Conservation (phyloP, 2,329 filamentous ascomycete genomes). For the Cladosporium sp. region DNA sequence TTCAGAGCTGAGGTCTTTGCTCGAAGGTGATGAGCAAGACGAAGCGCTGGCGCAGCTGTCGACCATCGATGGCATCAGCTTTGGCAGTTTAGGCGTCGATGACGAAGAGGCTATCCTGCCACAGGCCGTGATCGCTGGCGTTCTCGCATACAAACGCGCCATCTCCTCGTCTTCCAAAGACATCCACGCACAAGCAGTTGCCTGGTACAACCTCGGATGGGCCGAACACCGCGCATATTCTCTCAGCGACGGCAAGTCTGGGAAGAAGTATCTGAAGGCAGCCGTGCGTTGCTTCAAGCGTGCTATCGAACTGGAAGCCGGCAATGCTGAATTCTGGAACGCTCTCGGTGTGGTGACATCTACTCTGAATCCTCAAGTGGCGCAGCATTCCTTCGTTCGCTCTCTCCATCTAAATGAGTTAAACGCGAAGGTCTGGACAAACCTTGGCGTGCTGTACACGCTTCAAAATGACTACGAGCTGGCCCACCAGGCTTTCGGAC, state of each 20-base stretch:
- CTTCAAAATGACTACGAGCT: slow-evolving; percentile 76
- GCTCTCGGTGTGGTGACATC: slow-evolving; percentile 87
- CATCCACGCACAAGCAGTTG: slow-evolving; percentile 83
- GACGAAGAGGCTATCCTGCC: slow-evolving; percentile 28
- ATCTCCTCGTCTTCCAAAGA: slow-evolving; percentile 71
- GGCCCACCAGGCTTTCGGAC: slow-evolving; percentile 85
- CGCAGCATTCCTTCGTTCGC: slow-evolving; percentile 88
- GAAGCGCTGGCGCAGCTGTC: slow-evolving; percentile 58
- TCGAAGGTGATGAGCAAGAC: slow-evolving; percentile 51
- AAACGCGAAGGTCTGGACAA: slow-evolving; percentile 81
- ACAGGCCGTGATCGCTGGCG: slow-evolving; percentile 56
- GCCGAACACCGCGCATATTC: slow-evolving; percentile 78
- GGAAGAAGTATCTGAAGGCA: slow-evolving; percentile 67
- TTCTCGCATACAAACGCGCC: slow-evolving; percentile 83
- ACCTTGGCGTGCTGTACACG: slow-evolving; percentile 80
- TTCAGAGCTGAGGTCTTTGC: slow-evolving; percentile 52
- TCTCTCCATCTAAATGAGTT: slow-evolving; percentile 89
- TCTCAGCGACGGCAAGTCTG: slow-evolving; percentile 55
- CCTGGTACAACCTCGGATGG: slow-evolving; percentile 96
- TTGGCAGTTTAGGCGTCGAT: neutral
- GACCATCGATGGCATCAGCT: slow-evolving; percentile 43
- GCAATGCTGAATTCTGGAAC: slow-evolving; percentile 97
- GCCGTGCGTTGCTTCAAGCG: slow-evolving; percentile 89
- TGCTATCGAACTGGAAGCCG: slow-evolving; percentile 89
- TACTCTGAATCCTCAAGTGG: slow-evolving; percentile 75